Conservation (phyloP, 1,139 yeast species). For the Geotrichum bryndzae region DNA sequence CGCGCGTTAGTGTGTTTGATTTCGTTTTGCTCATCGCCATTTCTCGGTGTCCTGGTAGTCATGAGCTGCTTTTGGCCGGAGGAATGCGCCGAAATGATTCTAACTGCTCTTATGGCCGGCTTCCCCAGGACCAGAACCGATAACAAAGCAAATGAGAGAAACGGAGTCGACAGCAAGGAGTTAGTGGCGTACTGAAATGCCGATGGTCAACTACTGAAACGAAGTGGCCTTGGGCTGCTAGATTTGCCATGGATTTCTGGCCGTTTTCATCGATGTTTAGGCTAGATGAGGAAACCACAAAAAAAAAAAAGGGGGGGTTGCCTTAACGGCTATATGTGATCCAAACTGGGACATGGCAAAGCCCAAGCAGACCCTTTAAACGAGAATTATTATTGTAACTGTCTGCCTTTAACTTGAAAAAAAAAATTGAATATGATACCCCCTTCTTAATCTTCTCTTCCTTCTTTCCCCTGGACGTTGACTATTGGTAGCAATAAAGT, state of each 20-base stretch:
- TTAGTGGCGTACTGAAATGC: neutral
- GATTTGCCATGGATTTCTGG: neutral
- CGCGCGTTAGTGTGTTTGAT: conserved; percentile 1
- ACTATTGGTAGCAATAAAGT: neutral
- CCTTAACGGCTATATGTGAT: neutral
- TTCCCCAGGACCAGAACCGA: neutral
- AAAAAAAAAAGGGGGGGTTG: neutral
- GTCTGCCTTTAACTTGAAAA: neutral
- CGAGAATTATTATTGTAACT: neutral
- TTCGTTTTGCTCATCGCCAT: neutral
- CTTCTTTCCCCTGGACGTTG: neutral
- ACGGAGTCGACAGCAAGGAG: neutral
- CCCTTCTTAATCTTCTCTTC: neutral
- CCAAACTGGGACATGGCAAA: neutral
- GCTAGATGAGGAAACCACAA: neutral
- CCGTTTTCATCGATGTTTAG: neutral
- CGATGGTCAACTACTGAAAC: neutral
- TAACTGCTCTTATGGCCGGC: neutral
- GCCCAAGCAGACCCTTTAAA: neutral
- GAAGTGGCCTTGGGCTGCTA: neutral
- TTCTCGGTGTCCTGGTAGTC: neutral
- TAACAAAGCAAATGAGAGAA: neutral
- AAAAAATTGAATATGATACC: neutral
- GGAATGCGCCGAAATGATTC: neutral
- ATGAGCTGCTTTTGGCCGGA: neutral